Conservation (phyloP, 768 basidiomycete species). For the Amylocystis lapponica region DNA sequence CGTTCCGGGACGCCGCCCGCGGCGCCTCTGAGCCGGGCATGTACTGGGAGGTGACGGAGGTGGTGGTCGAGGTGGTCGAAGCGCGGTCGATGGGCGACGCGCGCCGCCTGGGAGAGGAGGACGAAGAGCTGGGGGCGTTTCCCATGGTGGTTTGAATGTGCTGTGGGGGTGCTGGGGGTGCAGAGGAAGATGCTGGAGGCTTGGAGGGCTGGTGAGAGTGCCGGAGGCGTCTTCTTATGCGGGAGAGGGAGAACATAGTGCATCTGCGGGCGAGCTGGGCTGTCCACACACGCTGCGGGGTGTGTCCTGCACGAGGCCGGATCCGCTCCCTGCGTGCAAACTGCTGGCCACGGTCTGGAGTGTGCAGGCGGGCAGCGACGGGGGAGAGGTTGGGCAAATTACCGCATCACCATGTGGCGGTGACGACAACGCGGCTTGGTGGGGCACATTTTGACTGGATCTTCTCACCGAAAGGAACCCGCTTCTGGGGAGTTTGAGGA, state of each 20-base stretch:
- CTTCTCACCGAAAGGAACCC: no score
- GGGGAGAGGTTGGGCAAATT: no score
- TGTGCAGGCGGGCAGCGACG: no score
- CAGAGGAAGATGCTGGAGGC: background rate
- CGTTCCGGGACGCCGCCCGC: background rate
- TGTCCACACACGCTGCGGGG: no score
- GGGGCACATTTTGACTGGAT: no score
- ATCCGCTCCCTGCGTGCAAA: no score
- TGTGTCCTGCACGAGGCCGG: no score
- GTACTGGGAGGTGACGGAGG: background rate
- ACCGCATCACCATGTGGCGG: no score
- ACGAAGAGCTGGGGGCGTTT: constrained; percentile 3
- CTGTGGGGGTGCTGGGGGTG: background rate
- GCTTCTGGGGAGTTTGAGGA: no score
- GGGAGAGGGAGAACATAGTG: background rate
- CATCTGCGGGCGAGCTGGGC: no score
- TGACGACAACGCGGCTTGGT: no score
- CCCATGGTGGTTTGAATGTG: background rate
- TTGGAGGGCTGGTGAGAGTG: background rate
- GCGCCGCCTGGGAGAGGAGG: background rate
- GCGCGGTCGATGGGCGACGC: background rate
- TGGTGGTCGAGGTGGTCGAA: constrained; percentile 1
- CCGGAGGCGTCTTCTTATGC: constrained; percentile 1
- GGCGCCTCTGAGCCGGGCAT: constrained; percentile 6
- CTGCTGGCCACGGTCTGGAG: no score